A percentile compares a stretch with the other conserved stretches of the same genome.
phyloP scores from a whole-genome alignment of 2,329 filamentous ascomycete species.

The Colletotrichum noveboracense region DNA sequence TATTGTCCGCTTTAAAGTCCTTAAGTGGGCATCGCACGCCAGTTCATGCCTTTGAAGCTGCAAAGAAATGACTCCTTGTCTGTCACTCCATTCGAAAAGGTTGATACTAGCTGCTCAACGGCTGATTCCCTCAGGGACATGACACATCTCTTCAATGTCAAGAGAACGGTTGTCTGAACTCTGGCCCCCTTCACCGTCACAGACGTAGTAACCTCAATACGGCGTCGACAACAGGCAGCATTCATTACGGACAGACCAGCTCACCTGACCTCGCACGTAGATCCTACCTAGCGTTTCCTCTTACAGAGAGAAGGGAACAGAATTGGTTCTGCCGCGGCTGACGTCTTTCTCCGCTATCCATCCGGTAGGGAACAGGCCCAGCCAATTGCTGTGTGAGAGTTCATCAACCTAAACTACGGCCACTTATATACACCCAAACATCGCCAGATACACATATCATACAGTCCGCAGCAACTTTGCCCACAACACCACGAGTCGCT shows the following conservation, averaged over 20 bases:
- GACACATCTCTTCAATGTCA: not conserved
- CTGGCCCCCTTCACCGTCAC: not conserved
- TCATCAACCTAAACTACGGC: not conserved
- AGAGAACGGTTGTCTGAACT: not conserved
- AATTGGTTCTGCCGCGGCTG: rapidly evolving
- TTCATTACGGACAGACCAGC: not conserved
- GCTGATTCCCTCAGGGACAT: rapidly evolving
- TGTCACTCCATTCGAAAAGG: not conserved
- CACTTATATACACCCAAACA: not conserved
- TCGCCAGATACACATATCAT: not conserved
- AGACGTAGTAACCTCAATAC: rapidly evolving
- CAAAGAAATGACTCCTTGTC: not conserved
- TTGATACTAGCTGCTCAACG: not conserved
- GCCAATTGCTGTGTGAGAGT: not conserved
- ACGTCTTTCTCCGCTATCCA: not conserved
- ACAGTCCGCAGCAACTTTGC: no score
- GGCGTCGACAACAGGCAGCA: not conserved
- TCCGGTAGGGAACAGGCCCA: not conserved
- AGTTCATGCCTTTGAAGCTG: not conserved
- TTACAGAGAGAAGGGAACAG: not conserved
- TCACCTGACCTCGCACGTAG: rapidly evolving
- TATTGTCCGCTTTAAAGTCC: not conserved
- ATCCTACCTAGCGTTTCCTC: not conserved
- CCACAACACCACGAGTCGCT: no score
- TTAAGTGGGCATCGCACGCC: not conserved